Base-by-base conservation (phyloP, 805 yeast species). In the Metschnikowia borealis region DNA sequence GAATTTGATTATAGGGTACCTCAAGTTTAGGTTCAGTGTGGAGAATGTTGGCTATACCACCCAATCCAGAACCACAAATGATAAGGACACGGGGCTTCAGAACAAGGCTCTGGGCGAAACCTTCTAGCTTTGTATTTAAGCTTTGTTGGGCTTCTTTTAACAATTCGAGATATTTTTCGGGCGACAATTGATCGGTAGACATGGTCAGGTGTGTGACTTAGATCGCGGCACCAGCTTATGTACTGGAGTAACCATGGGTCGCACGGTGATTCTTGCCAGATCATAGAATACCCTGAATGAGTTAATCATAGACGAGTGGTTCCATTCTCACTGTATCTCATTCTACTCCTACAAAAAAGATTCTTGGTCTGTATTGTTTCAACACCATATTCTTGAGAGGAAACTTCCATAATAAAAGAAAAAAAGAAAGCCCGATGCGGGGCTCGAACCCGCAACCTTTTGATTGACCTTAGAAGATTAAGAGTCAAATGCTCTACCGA, bases 31-130 rank as follows among this genome's bases (percentile, higher is more conserved):
- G 68, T 18, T 65, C 63, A n/a, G 69, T 59, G 33, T 64, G 62
- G 40, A 85, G 62, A 21, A 76, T 68, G 44, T 79, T 74, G 1
- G 91, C 85, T 45, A 92, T 84, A 0, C 95, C 96, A 11, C 96
- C 96, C 15, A 92, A 74, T 0, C 99, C 99, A 4, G 97, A 87
- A 6, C 99, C 99, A 69, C 97, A 91, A 47, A 92, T 87, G 55
- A 92, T 85, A 50, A 90, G 79, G 0, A 82, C 83, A 52, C 81
- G 71, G 2, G 97, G 96, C 11, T 50, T 46, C 29, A 6, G 18
- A 41, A 67, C 56, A 11, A 44, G 48, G 18, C 52, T 44, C 11
- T 46, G 54, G 5, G 56, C 47, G 34, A 11, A 48, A 26, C 45
- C 40, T 38, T 18, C 47, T 17, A 59, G 54, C 31, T 51, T 52